Percentiles rank a stretch among this genome's conserved stretches.
Evolutionary conservation across 148 eudicot genomes (phyloP).

Genomic region (Persicaria tinctoria): DNA sequence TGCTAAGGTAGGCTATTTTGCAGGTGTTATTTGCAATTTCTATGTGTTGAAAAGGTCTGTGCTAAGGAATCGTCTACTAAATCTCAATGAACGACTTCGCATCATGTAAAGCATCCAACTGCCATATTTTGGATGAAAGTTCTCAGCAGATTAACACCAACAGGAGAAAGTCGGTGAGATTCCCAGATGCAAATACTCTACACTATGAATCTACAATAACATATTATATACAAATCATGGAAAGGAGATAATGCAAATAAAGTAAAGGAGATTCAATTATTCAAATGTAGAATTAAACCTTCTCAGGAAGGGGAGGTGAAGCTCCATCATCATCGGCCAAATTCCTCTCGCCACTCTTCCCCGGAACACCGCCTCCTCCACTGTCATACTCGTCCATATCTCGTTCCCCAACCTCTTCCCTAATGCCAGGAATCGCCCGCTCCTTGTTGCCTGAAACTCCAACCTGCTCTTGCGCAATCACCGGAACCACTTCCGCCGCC

Average conservation of each 20-base stretch:
- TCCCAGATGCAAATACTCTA: no score
- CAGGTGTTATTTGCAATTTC: no score
- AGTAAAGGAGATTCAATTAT: background rate
- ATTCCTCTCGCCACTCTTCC: conserved; percentile 42
- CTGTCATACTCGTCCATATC: conserved; percentile 64
- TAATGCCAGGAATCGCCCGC: conserved; percentile 13
- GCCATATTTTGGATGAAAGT: no score
- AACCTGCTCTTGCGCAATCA: conserved; percentile 16
- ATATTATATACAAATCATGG: background rate
- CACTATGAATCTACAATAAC: no score
- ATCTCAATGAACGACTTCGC: no score
- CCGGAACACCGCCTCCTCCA: conserved; percentile 36
- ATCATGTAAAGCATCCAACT: no score
- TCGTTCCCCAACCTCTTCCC: conserved; percentile 30
- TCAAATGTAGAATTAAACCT: conserved; percentile 23
- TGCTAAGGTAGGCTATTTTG: no score
- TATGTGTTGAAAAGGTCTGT: no score
- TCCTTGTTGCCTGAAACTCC: conserved; percentile 4
- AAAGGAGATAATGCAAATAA: background rate
- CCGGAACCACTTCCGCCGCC: conserved; percentile 23
- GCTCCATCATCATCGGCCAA: conserved; percentile 51
- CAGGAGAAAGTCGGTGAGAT: no score
- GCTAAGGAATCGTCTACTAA: no score
- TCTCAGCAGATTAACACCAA: no score
- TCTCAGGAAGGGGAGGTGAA: conserved; percentile 66